These are phyloP conservation scores for Capsicum pubescens DNA, from an alignment of 257 asterid genomes.

Conservation along the genomic window DNA sequence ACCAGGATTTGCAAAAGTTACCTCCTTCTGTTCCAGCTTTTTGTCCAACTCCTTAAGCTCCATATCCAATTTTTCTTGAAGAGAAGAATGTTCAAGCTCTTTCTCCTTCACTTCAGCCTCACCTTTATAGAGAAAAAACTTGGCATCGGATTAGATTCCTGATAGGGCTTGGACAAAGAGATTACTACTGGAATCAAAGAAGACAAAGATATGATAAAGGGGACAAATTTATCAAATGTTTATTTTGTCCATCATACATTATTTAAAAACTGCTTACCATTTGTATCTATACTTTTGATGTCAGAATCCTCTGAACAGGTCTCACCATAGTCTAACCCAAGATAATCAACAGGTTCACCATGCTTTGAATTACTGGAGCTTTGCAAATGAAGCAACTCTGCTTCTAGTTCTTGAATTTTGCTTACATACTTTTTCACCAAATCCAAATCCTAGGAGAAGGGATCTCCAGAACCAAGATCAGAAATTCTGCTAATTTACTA, in stretches of 20 bases:
- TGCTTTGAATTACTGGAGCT: conserved; percentile 50
- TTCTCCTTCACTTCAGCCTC: conserved; percentile 77
- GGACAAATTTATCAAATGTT: conserved; percentile 16
- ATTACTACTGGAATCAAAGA: not conserved
- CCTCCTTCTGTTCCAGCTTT: conserved; percentile 93
- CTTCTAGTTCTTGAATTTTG: conserved; percentile 81
- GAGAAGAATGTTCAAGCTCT: conserved; percentile 89
- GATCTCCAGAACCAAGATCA: conserved; percentile 21
- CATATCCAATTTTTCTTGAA: conserved; percentile 80
- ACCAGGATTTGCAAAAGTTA: conserved; percentile 30
- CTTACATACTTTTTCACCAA: conserved; percentile 69
- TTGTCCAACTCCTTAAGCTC: conserved; percentile 93
- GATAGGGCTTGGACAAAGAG: conserved; percentile 21
- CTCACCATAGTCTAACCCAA: conserved; percentile 59
- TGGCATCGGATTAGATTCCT: conserved; percentile 6
- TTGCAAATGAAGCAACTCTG: conserved; percentile 57
- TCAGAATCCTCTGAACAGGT: conserved; percentile 54
- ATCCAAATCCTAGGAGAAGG: conserved; percentile 60
- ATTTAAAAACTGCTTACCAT: conserved; percentile 50
- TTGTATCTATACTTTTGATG: conserved; percentile 51
- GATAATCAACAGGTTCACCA: conserved; percentile 47
- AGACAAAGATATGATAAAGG: not conserved
- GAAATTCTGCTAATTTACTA: conserved; percentile 16
- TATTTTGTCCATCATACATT: not conserved
- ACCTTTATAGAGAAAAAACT: conserved; percentile 45